These are phyloP conservation scores for Senecio squalidus DNA, from an alignment of 140 eudicot genomes.

Conservation along the genomic window DNA sequence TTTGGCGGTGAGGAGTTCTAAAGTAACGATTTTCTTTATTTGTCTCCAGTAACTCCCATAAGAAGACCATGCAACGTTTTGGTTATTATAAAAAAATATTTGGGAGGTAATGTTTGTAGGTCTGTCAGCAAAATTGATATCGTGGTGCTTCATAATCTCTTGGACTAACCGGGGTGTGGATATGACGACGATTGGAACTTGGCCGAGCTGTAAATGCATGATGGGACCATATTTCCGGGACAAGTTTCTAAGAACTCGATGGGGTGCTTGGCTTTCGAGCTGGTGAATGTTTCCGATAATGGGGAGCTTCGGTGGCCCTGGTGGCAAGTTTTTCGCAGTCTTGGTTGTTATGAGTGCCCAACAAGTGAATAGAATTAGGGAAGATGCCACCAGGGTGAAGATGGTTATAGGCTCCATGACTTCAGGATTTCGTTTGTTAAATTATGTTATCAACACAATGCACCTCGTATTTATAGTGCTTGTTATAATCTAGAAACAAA, in stretches of 20 bases:
- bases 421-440: neutral
- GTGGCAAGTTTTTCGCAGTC: slow-evolving; percentile 16
- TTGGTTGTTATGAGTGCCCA: slow-evolving; percentile 4
- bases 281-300: slow-evolving; percentile 25
- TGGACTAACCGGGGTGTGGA: slow-evolving; percentile 18
- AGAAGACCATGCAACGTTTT: slow-evolving; percentile 17
- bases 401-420: slow-evolving; percentile 4
- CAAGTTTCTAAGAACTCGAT: slow-evolving; percentile 16
- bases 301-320: slow-evolving; percentile 26
- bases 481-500: no score
- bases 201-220: slow-evolving; percentile 28
- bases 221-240: slow-evolving; percentile 28
- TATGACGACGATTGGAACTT: slow-evolving; percentile 17
- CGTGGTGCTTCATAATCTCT: slow-evolving; percentile 25
- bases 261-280: slow-evolving; percentile 5
- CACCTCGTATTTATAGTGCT: neutral
- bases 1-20: slow-evolving; percentile 22
- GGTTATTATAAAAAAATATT: slow-evolving; percentile 18
- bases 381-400: neutral
- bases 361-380: neutral
- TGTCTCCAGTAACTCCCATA: slow-evolving; percentile 35
- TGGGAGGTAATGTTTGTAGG: slow-evolving; percentile 3
- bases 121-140: slow-evolving; percentile 20
- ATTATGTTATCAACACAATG: neutral
- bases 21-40: slow-evolving; percentile 17